Evolutionary conservation across 2,329 filamentous ascomycete species (phyloP), one percentile per base, ranked within the genome.

Genomic region (Byssochlamys sp.): DNA sequence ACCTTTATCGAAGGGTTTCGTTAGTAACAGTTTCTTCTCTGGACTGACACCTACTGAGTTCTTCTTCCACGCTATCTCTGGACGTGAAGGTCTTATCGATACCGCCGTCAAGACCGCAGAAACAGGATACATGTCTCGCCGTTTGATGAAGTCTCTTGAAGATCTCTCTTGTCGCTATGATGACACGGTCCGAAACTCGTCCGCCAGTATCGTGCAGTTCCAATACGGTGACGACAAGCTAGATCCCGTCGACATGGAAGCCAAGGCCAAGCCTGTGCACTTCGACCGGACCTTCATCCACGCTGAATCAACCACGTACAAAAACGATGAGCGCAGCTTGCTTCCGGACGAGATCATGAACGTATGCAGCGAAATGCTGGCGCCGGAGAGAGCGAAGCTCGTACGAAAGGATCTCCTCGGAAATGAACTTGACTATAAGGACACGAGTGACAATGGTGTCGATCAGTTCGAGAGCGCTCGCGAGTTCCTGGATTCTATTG

Each of bases 61-160:
- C 73, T 83, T 97, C 58, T 97, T 99, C 76, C 94, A 99, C 82
- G 94, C 94, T 64, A 96, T 97, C 77, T 96, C 91, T 67, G 94
- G 94, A 66, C 89, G 94, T 84, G 94, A 97, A 84, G 94, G 94
- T 84, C 78, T 99, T 64, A 91, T 99, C 68, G 94, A 99, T 82
- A 99, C 94, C 1, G 94, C 94, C 60, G 94, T 97, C 77, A 99
- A 99, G 78, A 99, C 94, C 55, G 94, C 94, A 55, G 94, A 99
- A 74, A 99, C 94, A 10, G 94, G 94, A 62, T 99, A 99, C 76
- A 99, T 99, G 94, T 97, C 92, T 61, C 87, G 94, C 76, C 86
- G 94, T 65, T 74, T 99, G 70, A 99, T 99, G 92, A 99, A 99
- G 75, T 96, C 90, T 2, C 77, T 99, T 53, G 94, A 99, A 71